Evolutionary conservation across 73 alveolate species (phyloP).

Genomic region (Blepharisma stoltei): DNA sequence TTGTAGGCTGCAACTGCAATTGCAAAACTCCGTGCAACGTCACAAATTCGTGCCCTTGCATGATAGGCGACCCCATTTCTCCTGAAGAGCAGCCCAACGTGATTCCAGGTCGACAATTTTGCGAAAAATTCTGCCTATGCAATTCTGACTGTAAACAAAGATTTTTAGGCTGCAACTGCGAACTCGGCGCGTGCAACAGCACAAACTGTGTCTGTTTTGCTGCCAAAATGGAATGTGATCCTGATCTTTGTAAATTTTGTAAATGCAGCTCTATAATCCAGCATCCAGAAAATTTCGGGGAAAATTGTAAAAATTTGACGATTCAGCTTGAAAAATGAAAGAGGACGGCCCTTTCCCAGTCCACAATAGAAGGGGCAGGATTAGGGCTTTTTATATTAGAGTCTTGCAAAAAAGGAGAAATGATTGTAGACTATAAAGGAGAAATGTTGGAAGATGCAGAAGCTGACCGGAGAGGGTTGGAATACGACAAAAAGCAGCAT

Average conservation of each 20-base stretch:
- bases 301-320: background rate
- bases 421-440: conserved; percentile 2
- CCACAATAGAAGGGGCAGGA: conserved; percentile 2
- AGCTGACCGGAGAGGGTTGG: background rate
- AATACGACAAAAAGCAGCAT: conserved; percentile 6
- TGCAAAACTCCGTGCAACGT: background rate
- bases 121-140: conserved; percentile 17
- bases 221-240: conserved; percentile 11
- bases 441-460: conserved; percentile 16
- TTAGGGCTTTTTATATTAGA: conserved; percentile 1
- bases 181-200: background rate
- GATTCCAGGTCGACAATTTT: background rate
- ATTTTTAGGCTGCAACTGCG: conserved; percentile 24
- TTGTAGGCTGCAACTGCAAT: background rate
- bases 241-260: conserved; percentile 14
- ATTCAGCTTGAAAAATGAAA: background rate
- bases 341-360: background rate
- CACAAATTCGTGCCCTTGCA: conserved; percentile 5
- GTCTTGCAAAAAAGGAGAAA: background rate
- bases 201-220: conserved; percentile 9
- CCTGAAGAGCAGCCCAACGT: background rate
- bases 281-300: background rate
- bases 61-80: background rate
- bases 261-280: background rate
- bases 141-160: conserved; percentile 17